Base-by-base conservation (phyloP, 1,284 basidiomycete species). In the Sanghuangporus baumii region DNA sequence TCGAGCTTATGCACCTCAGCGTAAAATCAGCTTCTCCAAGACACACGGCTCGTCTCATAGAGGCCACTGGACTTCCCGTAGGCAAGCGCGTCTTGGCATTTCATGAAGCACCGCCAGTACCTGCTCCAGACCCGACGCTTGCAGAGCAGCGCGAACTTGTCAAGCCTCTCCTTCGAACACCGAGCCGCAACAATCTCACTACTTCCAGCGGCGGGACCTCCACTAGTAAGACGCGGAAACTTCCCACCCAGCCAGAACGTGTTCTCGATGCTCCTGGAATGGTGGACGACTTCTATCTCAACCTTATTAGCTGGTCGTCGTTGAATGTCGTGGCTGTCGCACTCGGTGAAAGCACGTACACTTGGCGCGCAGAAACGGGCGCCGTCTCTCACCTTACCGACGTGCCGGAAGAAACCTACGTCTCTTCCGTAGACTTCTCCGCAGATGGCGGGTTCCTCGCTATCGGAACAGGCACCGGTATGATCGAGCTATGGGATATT, bases 211-310 rank as follows among this genome's bases (percentile, higher is more conserved):
- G 84, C 3, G 78, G 69, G 7, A 57, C 83, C 0, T 76, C 79
- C 0, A 85, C 87, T 0, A 82, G 81, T 67, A 92, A 93, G 69
- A 75, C 83, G 0, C 82, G 94, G 8, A 88, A 89, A 68, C 91
- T 97, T 63, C 81, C 92, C 0, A 94, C 87, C 0, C 88, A 86
- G 65, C 94, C 90, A 0, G 93, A 97, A 69, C 84, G 94, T 26
- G 94, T 98, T 2, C 81, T 99, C 11, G 97, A 99, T 70, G 97
- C 97, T 0, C 95, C 96, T 0, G 94, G 93, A 1, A 91, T 98
- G 79, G 84, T 91, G 5, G 94, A 98, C 69, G 97, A 99, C 75
- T 99, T 97, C 74, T 99, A 99, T 74, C 86, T 98, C 70, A 99
- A 99, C 73, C 80, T 99, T 40, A 76, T 98, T 61, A 85, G 89